Conservation (phyloP, 2,329 filamentous ascomycete species). For the Alternaria consortialis region DNA sequence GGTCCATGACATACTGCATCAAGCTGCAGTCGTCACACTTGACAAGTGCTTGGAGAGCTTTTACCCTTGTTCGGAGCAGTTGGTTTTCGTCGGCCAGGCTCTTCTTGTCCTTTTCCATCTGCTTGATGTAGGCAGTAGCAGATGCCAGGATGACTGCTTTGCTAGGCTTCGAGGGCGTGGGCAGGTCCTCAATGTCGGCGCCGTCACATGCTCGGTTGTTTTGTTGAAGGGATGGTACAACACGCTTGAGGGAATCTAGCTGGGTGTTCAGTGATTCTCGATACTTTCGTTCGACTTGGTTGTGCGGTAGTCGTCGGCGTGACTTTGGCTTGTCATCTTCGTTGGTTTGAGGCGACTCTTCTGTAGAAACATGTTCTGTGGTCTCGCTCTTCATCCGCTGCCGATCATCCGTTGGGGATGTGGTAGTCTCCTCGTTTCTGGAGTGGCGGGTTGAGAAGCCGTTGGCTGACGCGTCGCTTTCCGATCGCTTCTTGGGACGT, state of each 20-base stretch:
- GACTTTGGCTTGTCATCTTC: conserved; percentile 45
- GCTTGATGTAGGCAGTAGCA: conserved; percentile 58
- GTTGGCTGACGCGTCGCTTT: conserved; percentile 42
- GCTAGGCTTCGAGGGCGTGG: conserved; percentile 53
- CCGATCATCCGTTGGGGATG: conserved; percentile 27
- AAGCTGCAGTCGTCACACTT: conserved; percentile 58
- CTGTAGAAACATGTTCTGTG: conserved; percentile 37
- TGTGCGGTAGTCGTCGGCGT: conserved; percentile 53
- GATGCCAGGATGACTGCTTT: conserved; percentile 59
- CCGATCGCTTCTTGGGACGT: conserved; percentile 47
- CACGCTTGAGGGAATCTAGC: conserved; percentile 53
- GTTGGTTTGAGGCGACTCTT: conserved; percentile 32
- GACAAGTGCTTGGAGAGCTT: conserved; percentile 55
- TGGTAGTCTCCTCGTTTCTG: conserved; percentile 27
- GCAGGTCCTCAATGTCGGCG: conserved; percentile 56
- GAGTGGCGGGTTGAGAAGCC: conserved; percentile 46
- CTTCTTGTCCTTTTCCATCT: conserved; percentile 56
- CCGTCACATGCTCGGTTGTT: conserved; percentile 46
- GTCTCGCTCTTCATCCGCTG: conserved; percentile 46
- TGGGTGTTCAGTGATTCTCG: conserved; percentile 58
- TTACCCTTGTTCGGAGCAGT: conserved; percentile 50
- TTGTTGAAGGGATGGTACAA: conserved; percentile 54
- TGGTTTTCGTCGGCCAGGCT: conserved; percentile 51
- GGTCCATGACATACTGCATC: conserved; percentile 55
- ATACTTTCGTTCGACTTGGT: conserved; percentile 58